Evolutionary conservation across 1,139 yeast species (phyloP).

Genomic region (Lodderomyces pseudojiufengensis): DNA sequence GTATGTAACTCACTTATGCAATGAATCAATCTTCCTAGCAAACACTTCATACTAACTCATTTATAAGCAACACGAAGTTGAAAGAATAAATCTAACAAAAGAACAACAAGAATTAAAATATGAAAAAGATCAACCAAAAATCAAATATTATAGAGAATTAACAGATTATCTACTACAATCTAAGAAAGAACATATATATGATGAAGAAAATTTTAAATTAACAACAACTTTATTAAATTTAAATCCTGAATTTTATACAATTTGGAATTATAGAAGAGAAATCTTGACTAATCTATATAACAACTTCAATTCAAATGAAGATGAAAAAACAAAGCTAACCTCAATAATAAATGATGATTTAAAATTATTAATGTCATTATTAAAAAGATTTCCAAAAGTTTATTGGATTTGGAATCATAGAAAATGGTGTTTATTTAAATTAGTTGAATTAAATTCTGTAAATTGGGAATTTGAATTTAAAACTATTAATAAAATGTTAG

Average conservation of each 20-base stretch:
- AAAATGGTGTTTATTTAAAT: slow-evolving; percentile 67
- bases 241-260: slow-evolving; percentile 86
- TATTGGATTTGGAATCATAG: slow-evolving; percentile 98
- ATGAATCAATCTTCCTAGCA: no score
- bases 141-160: slow-evolving; percentile 49
- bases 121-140: slow-evolving; percentile 50
- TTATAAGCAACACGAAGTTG: slow-evolving; percentile 63
- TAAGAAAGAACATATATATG: slow-evolving; percentile 30
- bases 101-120: slow-evolving; percentile 57
- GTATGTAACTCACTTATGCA: no score
- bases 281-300: no score
- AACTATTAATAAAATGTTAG: slow-evolving; percentile 65
- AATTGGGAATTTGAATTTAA: slow-evolving; percentile 69
- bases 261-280: slow-evolving; percentile 88
- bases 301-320: no score
- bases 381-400: slow-evolving; percentile 75
- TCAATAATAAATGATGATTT: slow-evolving; percentile 56
- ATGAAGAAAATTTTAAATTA: slow-evolving; percentile 41
- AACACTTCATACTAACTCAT: slow-evolving; percentile 7
- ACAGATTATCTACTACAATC: slow-evolving; percentile 39
- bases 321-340: slow-evolving; percentile 20
- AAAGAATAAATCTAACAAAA: slow-evolving; percentile 53
- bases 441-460: slow-evolving; percentile 41
- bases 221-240: slow-evolving; percentile 51
- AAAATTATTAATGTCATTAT: slow-evolving; percentile 51